phyloP scores from a whole-genome alignment of 2,329 filamentous ascomycete genomes.

The Monilinia aucupariae region DNA sequence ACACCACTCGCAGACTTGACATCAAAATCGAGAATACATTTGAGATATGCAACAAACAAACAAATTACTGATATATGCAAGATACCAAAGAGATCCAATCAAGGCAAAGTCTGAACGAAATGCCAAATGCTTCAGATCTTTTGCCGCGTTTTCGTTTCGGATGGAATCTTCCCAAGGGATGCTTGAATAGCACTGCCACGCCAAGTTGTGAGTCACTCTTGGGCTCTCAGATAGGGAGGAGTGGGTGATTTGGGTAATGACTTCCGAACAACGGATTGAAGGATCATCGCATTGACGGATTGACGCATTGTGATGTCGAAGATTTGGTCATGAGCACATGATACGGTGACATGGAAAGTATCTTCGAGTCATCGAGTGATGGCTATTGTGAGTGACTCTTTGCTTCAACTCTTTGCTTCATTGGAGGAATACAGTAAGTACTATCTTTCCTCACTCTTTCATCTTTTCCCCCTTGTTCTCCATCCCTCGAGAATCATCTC shows the following conservation, averaged over 20 bases:
- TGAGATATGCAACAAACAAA: conserved; percentile 9
- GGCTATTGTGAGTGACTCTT: background rate
- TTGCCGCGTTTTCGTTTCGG: background rate
- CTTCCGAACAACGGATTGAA: background rate
- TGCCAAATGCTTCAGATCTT: background rate
- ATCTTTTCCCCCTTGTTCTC: background rate
- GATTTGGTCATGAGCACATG: background rate
- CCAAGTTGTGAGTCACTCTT: conserved; percentile 6
- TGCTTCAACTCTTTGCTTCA: background rate
- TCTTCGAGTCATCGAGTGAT: conserved; percentile 11
- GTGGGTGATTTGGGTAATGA: background rate
- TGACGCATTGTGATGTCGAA: background rate
- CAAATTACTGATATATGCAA: background rate
- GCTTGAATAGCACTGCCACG: conserved; percentile 4
- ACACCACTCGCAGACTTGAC: background rate
- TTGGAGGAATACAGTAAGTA: background rate
- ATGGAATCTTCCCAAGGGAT: conserved; percentile 1
- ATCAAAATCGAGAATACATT: background rate
- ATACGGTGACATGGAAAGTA: background rate
- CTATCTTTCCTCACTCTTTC: background rate
- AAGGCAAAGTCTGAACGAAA: background rate
- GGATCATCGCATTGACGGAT: too few species aligned
- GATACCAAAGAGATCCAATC: background rate
- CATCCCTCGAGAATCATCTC: background rate
- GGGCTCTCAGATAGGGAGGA: background rate